phyloP scores from a whole-genome alignment of 768 basidiomycete species.

The Trametes cinnabarina region DNA sequence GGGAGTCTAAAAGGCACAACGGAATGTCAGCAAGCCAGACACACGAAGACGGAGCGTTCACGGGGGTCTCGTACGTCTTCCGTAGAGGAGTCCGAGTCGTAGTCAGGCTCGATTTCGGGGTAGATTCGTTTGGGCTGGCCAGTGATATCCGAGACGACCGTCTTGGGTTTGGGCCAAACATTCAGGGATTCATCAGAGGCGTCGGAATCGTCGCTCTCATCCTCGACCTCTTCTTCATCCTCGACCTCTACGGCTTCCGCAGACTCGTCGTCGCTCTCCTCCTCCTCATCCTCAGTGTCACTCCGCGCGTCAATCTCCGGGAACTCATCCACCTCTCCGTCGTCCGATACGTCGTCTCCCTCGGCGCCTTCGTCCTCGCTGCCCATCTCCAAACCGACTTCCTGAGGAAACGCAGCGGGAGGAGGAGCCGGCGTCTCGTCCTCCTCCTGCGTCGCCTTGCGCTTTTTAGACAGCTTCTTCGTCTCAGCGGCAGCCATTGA shows the following conservation, averaged over 20 bases:
- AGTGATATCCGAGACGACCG: conserved; percentile 75
- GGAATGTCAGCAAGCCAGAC: conserved; percentile 15
- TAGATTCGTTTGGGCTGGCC: conserved; percentile 82
- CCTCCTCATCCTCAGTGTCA: conserved; percentile 33
- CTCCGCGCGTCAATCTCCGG: conserved; percentile 27
- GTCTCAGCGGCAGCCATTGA: conserved; percentile 35
- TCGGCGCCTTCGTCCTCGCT: conserved; percentile 76
- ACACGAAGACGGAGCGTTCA: not conserved
- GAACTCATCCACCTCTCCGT: conserved; percentile 35
- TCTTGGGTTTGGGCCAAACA: conserved; percentile 62
- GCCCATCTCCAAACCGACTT: conserved; percentile 62
- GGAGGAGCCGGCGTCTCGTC: conserved; percentile 33
- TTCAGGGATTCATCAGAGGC: conserved; percentile 46
- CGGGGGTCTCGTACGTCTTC: conserved; percentile 66
- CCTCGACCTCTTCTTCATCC: conserved; percentile 34
- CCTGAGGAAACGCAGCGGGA: conserved; percentile 35
- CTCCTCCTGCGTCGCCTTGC: conserved; percentile 52
- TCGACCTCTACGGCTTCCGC: conserved; percentile 37
- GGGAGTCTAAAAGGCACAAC: conserved; percentile 55
- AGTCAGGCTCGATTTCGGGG: conserved; percentile 86
- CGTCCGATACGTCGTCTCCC: conserved; percentile 39
- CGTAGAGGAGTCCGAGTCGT: conserved; percentile 88
- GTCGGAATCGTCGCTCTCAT: conserved; percentile 37
- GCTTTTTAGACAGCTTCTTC: conserved; percentile 48
- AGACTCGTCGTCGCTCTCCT: conserved; percentile 30